These are phyloP conservation scores for Dryas drummondii DNA, from an alignment of 306 rosid genomes.

Conservation along the genomic window DNA sequence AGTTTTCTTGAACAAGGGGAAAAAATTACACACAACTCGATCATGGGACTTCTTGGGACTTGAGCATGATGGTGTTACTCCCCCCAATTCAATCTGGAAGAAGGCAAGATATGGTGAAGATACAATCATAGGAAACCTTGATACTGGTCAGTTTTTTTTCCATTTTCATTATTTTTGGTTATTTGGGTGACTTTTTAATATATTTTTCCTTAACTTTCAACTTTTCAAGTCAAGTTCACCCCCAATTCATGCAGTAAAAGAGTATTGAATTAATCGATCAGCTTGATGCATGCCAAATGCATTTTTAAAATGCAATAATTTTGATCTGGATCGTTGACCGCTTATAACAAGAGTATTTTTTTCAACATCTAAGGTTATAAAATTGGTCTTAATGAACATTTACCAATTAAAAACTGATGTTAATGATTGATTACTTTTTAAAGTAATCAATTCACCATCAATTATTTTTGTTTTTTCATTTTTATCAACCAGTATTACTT, in stretches of 20 bases:
- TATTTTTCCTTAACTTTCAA: conserved; percentile 10
- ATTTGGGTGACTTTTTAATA: background rate
- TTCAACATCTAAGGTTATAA: background rate
- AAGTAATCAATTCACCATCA: too few relatives aligned
- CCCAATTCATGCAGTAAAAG: background rate
- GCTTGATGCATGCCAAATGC: background rate
- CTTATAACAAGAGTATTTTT: background rate
- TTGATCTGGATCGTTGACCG: conserved; percentile 47
- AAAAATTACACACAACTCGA: conserved; percentile 76
- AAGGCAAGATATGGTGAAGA: conserved; percentile 80
- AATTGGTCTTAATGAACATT: background rate
- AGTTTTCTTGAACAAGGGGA: conserved; percentile 66
- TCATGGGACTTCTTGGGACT: conserved; percentile 88
- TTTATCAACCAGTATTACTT: too few relatives aligned
- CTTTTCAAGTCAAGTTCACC: conserved; percentile 12
- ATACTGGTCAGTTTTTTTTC: conserved; percentile 52
- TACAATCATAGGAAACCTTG: conserved; percentile 77
- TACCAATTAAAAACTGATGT: too few relatives aligned
- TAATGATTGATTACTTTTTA: too few relatives aligned
- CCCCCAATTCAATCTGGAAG: conserved; percentile 61
- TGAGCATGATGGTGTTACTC: conserved; percentile 45
- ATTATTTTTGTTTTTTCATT: too few relatives aligned
- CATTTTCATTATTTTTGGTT: background rate
- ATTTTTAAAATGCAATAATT: background rate
- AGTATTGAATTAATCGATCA: background rate